Conservation (phyloP, 441 rosid species). For the Populus hybrid region DNA sequence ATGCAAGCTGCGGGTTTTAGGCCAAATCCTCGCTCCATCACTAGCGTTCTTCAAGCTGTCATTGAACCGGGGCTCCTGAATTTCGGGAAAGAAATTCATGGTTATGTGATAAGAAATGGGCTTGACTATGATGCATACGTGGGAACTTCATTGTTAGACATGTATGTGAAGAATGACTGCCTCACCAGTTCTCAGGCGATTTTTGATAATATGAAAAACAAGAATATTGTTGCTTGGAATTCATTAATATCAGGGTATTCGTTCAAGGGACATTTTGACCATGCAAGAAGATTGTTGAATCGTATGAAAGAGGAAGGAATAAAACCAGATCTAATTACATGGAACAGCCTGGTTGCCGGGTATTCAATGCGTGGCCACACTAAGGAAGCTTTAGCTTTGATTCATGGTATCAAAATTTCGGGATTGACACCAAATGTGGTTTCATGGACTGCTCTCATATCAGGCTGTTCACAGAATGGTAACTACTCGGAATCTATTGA, state of each 20-base stretch:
- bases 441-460: slow-evolving; percentile 80
- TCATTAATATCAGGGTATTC: slow-evolving; percentile 62
- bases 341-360: slow-evolving; percentile 62
- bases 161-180: slow-evolving; percentile 68
- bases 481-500: slow-evolving; percentile 49
- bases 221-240: slow-evolving; percentile 66
- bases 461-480: slow-evolving; percentile 62
- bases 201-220: slow-evolving; percentile 51
- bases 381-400: slow-evolving; percentile 51
- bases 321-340: slow-evolving; percentile 59
- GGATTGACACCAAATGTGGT: slow-evolving; percentile 60
- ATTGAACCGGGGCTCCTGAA: slow-evolving; percentile 38
- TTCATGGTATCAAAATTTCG: slow-evolving; percentile 43
- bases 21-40: slow-evolving; percentile 56
- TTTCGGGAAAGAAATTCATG: slow-evolving; percentile 63
- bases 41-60: slow-evolving; percentile 60
- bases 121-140: slow-evolving; percentile 54
- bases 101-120: slow-evolving; percentile 52
- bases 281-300: slow-evolving; percentile 46
- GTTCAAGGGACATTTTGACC: slow-evolving; percentile 46
- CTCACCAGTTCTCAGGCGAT: slow-evolving; percentile 39
- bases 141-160: slow-evolving; percentile 68
- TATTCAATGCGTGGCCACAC: slow-evolving; percentile 47
- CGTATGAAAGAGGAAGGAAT: slow-evolving; percentile 56
- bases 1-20: slow-evolving; percentile 54